Percentiles rank a stretch among this genome's conserved stretches.
Evolutionary conservation across 176 grass and related monocot genomes (phyloP).

Genomic region (Hordeum marinum): DNA sequence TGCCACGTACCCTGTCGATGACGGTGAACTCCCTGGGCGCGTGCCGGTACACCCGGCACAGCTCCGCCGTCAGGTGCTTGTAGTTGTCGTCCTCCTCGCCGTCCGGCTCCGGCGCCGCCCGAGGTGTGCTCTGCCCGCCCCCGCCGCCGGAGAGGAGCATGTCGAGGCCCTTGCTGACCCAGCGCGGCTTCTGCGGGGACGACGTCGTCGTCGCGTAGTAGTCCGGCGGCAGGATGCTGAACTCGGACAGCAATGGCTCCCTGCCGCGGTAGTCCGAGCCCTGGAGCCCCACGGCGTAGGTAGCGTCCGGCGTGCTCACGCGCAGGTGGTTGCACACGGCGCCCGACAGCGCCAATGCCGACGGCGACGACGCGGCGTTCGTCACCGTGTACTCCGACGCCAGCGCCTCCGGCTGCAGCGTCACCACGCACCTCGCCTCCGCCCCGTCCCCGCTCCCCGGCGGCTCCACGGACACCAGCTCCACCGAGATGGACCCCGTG

Average conservation of each 20-base stretch:
- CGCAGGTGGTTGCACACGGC: conserved; percentile 67
- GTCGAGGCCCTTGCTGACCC: conserved; percentile 29
- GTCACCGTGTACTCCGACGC: conserved; percentile 39
- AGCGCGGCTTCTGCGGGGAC: neutral
- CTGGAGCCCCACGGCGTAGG: conserved; percentile 60
- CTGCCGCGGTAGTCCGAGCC: conserved; percentile 56
- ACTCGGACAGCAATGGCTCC: conserved; percentile 46
- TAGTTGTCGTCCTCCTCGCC: conserved; percentile 75
- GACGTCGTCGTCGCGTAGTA: neutral
- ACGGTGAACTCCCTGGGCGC: conserved; percentile 68
- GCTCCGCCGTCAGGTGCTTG: conserved; percentile 49
- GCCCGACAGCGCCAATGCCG: conserved; percentile 44
- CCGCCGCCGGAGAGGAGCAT: conserved; percentile 33
- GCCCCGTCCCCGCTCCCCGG: conserved; percentile 1
- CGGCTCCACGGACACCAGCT: conserved; percentile 45
- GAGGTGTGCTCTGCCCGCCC: neutral
- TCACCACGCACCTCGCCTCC: conserved; percentile 51
- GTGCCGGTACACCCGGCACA: conserved; percentile 60
- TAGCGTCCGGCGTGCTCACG: conserved; percentile 78
- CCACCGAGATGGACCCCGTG: conserved; percentile 56
- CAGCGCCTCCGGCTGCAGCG: conserved; percentile 44
- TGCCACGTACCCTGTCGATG: conserved; percentile 57
- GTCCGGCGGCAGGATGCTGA: conserved; percentile 53
- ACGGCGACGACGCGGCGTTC: conserved; percentile 25
- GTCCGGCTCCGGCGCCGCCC: conserved; percentile 23